Base-by-base conservation (phyloP, 2,329 filamentous ascomycete genomes). In the Cercospora sp. region DNA sequence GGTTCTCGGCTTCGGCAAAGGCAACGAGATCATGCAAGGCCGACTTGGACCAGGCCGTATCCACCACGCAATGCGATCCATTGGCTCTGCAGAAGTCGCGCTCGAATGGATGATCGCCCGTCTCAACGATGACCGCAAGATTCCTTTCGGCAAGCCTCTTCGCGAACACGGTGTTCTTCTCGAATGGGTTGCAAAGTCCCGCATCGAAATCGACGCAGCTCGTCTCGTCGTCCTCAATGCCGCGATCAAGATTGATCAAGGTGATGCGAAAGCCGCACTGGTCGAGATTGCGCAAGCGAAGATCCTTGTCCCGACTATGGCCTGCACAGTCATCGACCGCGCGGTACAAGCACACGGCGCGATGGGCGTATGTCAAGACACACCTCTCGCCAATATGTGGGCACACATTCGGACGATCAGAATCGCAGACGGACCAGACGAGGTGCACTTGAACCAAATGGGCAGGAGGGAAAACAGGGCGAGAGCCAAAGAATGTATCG, bases 21-120 rank as follows among this genome's bases (percentile, higher is more conserved):
- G 95, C 26, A 98, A 98, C 80, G 95, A 99, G 81, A 97, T 99
- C 78, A 97, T 98, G 78, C 95, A 99, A 80, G 95, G 95, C 67
- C 92, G 95, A 73, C 90, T 99, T 20, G 95, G 95, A 0, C 95
- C 95, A 1, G 95, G 95, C 30, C 91, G 95, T 66, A 98, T 99
- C 78, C 95, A 99, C 83, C 95, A 99, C 82, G 93, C 93, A 66
- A 98, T 98, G 95, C 89, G 95, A 72, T 90, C 89, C 66, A 95
- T 99, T 78, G 95, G 95, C 60, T 90, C 92, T 63, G 88, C 95
- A 16, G 95, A 98, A 81, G 88, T 90, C 73, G 95, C 94, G 0
- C 87, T 98, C 23, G 94, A 98, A 77, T 97, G 92, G 91, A 91
- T 98, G 88, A 87, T 98, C 68, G 91, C 93, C 76, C 91, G 95